Evolutionary conservation across 1,284 basidiomycete species (phyloP).

Genomic region (Cutaneotrichosporon curvatum): DNA sequence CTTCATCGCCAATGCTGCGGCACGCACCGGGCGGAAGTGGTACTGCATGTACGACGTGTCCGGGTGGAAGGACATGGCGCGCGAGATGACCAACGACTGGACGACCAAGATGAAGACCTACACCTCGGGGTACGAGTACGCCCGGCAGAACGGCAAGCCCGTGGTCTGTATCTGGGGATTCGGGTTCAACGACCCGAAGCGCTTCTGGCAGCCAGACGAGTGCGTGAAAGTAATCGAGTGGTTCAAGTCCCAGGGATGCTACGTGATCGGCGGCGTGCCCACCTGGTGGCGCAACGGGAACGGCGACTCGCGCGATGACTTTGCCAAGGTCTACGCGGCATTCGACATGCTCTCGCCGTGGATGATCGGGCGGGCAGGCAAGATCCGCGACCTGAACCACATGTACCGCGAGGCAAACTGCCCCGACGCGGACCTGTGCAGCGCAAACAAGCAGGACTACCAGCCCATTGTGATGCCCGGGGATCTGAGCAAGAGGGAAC

Average conservation of each 20-base stretch:
- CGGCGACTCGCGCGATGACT: constrained; percentile 11
- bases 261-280: constrained; percentile 18
- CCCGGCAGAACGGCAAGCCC: constrained; percentile 15
- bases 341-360: constrained; percentile 18
- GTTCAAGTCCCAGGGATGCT: constrained; percentile 11
- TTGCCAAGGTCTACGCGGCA: constrained; percentile 10
- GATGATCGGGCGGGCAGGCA: constrained; percentile 18
- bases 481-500: constrained; percentile 10
- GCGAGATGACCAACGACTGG: constrained; percentile 15
- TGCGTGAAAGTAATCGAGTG: constrained; percentile 14
- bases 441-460: constrained; percentile 10
- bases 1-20: constrained; percentile 7
- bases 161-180: constrained; percentile 20
- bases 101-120: constrained; percentile 10
- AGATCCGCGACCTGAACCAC: constrained; percentile 9
- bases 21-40: constrained; percentile 12
- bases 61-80: constrained; percentile 11
- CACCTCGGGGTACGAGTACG: constrained; percentile 6
- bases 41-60: constrained; percentile 18
- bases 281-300: constrained; percentile 14
- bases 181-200: constrained; percentile 16
- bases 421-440: constrained; percentile 7
- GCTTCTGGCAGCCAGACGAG: constrained; percentile 3
- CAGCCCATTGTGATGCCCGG: constrained; percentile 19
- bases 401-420: constrained; percentile 8